Base-by-base conservation (phyloP, 2,329 filamentous ascomycete species). In the Aspergillus sergii region DNA sequence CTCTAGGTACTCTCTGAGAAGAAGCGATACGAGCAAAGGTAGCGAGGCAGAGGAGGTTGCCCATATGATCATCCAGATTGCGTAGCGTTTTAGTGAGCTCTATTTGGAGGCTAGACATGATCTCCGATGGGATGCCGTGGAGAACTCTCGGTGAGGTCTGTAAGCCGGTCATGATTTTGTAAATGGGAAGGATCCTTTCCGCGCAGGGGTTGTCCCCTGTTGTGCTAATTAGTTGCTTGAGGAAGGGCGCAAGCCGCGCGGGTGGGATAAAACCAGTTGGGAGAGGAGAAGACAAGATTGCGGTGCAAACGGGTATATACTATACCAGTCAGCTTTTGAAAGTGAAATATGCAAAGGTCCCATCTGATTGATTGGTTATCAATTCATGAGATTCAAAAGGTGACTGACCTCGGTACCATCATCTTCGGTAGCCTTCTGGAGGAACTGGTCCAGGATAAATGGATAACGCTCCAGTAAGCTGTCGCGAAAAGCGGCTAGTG, bases 21-120 rank as follows among this genome's bases (percentile, higher is more conserved):
- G 70, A 71, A 55, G 73, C 66, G 23, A 81, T 72, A 4, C 71
- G 74, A 5, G 78, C 75, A 62, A 80, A 78, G 0, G 74, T 77
- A 14, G 78, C 77, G n/a, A 81, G 71, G 46, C 77, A 80, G n/a
- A 80, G 65, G 7, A 81, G 68, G 41, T 76, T 80, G 8, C 73
- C 76, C 71, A 79, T 73, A 23, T 78, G 75, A 55, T 80, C 74
- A 50, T 78, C 74, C 28, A 79, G 64, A 57, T 78, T 78, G 34
- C 75, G 75, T n/a, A 79, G 59, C 5, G 71, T 76, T 56, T 75
- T 78, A 26, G 72, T 79, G 21, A 76, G 73, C 64, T 76, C 75
- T 2, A 67, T 46, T 63, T 80, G 79, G 8, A 81, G 71, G 16
- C 65, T 75, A 1, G 69, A 68, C 73, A 80, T 76, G 12, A 73